Evolutionary conservation across 1,139 yeast genomes (phyloP), one percentile per base, ranked within the genome.

Genomic region (Hyphopichia buzzinii): DNA sequence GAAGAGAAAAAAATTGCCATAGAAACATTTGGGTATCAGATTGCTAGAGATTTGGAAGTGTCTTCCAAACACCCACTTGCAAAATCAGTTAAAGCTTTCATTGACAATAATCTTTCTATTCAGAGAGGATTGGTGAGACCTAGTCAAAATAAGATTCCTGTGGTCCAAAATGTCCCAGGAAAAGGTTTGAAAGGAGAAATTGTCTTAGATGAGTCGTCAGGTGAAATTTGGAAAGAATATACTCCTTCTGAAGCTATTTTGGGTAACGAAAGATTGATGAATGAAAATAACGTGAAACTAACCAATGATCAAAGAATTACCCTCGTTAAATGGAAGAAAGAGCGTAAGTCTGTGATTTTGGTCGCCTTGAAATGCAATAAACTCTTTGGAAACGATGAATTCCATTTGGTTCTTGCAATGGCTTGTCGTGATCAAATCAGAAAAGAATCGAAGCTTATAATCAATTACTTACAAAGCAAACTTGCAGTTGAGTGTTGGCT

Each of bases 31-130:
- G 66, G 64, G 0, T 49, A 75, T 3, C 84, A 79, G 51, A 55
- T 74, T 2, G 69, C 82, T 0, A 65, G 79, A 42, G 84, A 79
- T 44, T 57, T 84, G 44, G 94, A 84, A 47, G 52, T 67, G 14
- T 71, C 76, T n/a, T 81, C 90, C 0, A 77, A 72, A 27, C 94
- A 84, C 55, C 92, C 92, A 1, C 62, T 84, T 30, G 83, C 88
- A 0, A 58, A 62, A 25, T 84, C 88, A 0, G 73, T 83, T 2
- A 68, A 67, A 29, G 51, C 49, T 1, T 81, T 76, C 44, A 49
- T 64, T 13, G 66, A 67, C 4, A 42, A 46, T 0, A 37, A 44
- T 24, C n/a, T 8, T 4, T 17, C 3, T 8, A 19, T 22, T 12
- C 15, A 16, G 4, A 22, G 16, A 3, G 8, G 8, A 3, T 7